phyloP scores from a whole-genome alignment of 2,329 filamentous ascomycete genomes.

The Claviceps capensis region DNA sequence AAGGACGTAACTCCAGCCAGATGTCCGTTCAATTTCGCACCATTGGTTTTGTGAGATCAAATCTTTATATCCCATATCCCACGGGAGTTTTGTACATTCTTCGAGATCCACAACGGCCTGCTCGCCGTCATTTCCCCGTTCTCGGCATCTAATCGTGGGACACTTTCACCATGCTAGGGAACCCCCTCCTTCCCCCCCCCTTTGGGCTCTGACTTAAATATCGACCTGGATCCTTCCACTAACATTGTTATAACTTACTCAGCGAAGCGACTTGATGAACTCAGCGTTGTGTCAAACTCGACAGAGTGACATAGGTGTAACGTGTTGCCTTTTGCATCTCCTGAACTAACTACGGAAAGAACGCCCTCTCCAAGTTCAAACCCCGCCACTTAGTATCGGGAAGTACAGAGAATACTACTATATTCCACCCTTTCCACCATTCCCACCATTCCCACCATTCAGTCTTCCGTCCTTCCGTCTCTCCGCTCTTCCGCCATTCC shows the following conservation, averaged over 20 bases:
- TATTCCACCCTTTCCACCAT: background rate
- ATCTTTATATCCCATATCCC: background rate
- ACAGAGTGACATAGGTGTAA: background rate
- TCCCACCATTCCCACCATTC: background rate
- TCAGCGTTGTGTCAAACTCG: background rate
- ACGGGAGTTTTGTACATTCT: background rate
- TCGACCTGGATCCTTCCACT: constrained; percentile 8
- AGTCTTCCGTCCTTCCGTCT: background rate
- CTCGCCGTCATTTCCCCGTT: constrained; percentile 1
- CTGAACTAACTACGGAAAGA: background rate
- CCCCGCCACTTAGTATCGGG: constrained; percentile 3
- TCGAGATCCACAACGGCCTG: constrained; percentile 5
- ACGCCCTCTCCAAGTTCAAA: background rate
- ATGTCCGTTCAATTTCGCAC: background rate
- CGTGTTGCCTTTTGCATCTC: background rate
- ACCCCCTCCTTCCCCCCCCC: background rate
- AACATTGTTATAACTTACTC: background rate
- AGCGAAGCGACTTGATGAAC: background rate
- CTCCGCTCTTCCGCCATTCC: background rate
- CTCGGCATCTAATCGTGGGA: constrained; percentile 4
- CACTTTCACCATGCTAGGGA: constrained; percentile 5
- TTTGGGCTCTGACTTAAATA: constrained; percentile 6
- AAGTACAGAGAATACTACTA: background rate
- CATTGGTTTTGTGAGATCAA: background rate
- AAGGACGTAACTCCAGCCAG: background rate